A percentile compares a stretch with the other conserved stretches of the same genome.
Conservation (phyloP, 1,139 yeast species). For the Taphrina populina region DNA sequence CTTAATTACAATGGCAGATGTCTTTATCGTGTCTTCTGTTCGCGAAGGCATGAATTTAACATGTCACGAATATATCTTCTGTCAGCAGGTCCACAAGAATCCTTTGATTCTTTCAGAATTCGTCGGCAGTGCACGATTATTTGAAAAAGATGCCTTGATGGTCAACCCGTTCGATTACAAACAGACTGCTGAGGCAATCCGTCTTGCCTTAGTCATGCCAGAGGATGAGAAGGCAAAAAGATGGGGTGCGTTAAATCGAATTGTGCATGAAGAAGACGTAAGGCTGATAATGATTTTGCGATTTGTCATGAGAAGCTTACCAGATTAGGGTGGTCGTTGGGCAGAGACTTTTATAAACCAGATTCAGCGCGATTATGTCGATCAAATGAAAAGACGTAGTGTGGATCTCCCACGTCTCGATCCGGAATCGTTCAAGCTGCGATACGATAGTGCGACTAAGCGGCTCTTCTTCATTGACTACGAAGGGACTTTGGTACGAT, state of each 20-base stretch:
- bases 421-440: conserved; percentile 39
- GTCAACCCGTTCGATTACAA: conserved; percentile 89
- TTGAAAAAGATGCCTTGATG: conserved; percentile 68
- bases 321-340: conserved; percentile 63
- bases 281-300: not conserved
- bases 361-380: conserved; percentile 64
- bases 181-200: conserved; percentile 62
- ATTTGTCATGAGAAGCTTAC: not conserved
- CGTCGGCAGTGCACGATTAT: conserved; percentile 84
- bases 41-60: conserved; percentile 97
- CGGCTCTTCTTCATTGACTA: conserved; percentile 44
- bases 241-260: conserved; percentile 46
- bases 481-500: conserved; percentile 38
- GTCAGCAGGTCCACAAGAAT: conserved; percentile 61
- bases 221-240: conserved; percentile 57
- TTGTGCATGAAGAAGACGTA: conserved; percentile 27
- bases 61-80: conserved; percentile 87
- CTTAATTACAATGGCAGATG: conserved; percentile 77
- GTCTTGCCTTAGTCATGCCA: conserved; percentile 63
- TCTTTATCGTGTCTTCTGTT: conserved; percentile 82
- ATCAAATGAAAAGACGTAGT: conserved; percentile 51
- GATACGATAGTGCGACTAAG: conserved; percentile 40
- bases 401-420: conserved; percentile 43
- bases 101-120: conserved; percentile 88
- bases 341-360: conserved; percentile 57